These are phyloP conservation scores for Mucor mucedo DNA, from an alignment of 371 early-diverging fungal species.

Conservation along the genomic window DNA sequence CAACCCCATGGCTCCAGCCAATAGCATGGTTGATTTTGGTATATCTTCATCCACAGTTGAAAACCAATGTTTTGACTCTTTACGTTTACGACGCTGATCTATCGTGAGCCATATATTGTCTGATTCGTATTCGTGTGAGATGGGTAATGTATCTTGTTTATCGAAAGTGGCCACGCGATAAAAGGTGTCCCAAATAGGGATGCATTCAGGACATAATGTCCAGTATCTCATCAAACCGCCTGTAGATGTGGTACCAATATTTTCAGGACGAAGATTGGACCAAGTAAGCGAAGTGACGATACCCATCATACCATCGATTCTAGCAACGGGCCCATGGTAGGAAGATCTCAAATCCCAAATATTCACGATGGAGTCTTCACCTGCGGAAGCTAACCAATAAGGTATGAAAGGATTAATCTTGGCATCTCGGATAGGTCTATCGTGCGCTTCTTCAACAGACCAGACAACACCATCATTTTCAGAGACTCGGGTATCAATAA, in stretches of 20 bases:
- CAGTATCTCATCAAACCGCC: constrained; percentile 63
- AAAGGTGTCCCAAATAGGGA: constrained; percentile 34
- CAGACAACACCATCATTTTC: constrained; percentile 23
- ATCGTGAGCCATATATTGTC: constrained; percentile 11
- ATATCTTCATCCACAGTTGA: constrained; percentile 9
- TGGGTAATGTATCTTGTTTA: constrained; percentile 24
- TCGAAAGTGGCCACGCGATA: constrained; percentile 18
- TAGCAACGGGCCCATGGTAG: constrained; percentile 53
- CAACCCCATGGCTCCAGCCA: constrained; percentile 34
- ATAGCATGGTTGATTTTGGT: constrained; percentile 18
- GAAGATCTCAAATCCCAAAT: constrained; percentile 79
- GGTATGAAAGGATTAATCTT: constrained; percentile 80
- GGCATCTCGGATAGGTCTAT: constrained; percentile 58
- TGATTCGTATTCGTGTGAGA: constrained; percentile 11
- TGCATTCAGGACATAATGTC: constrained; percentile 30
- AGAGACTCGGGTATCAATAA: constrained; percentile 33
- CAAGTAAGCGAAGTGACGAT: constrained; percentile 61
- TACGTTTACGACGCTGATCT: constrained; percentile 4
- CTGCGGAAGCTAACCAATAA: constrained; percentile 78
- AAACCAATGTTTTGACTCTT: constrained; percentile 14
- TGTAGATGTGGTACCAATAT: constrained; percentile 52
- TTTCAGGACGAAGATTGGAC: constrained; percentile 67
- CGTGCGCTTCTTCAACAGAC: constrained; percentile 37
- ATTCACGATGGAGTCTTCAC: constrained; percentile 69
- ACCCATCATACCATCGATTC: constrained; percentile 61